Evolutionary conservation across 169 alveolate genomes (phyloP).

Genomic region (Toxoplasma gondii): DNA sequence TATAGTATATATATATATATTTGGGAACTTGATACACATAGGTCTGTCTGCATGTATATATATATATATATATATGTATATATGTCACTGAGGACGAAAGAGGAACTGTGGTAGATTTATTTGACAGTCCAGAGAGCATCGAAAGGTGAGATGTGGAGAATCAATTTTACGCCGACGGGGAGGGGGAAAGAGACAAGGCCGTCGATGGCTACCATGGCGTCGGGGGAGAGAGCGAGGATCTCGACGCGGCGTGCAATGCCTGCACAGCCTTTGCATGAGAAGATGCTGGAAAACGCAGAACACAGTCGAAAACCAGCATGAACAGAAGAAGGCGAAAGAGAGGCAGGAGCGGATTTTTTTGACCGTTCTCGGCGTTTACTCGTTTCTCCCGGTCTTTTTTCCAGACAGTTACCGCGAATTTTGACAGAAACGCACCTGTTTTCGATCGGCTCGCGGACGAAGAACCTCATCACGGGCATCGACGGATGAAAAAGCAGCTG

Average conservation of each 20-base stretch:
- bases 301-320: background rate
- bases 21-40: background rate
- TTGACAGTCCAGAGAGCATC: constrained; percentile 67
- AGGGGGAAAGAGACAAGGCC: constrained; percentile 57
- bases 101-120: background rate
- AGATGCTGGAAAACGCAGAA: background rate
- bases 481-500: constrained; percentile 61
- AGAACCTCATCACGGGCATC: constrained; percentile 48
- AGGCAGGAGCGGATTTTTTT: background rate
- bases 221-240: constrained; percentile 38
- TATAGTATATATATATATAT: too few species aligned
- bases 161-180: constrained; percentile 36
- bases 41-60: background rate
- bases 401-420: background rate
- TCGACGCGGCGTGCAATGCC: constrained; percentile 25
- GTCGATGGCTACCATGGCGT: constrained; percentile 57
- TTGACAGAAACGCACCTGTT: constrained; percentile 47
- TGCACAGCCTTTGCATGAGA: constrained; percentile 3
- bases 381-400: background rate
- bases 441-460: constrained; percentile 69
- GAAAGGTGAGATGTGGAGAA: constrained; percentile 34
- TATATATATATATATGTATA: too few species aligned
- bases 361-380: background rate
- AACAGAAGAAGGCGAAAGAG: background rate
- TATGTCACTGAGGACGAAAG: background rate